These are phyloP conservation scores for Lentinus brumalis DNA, from an alignment of 768 basidiomycete species.

Conservation along the genomic window DNA sequence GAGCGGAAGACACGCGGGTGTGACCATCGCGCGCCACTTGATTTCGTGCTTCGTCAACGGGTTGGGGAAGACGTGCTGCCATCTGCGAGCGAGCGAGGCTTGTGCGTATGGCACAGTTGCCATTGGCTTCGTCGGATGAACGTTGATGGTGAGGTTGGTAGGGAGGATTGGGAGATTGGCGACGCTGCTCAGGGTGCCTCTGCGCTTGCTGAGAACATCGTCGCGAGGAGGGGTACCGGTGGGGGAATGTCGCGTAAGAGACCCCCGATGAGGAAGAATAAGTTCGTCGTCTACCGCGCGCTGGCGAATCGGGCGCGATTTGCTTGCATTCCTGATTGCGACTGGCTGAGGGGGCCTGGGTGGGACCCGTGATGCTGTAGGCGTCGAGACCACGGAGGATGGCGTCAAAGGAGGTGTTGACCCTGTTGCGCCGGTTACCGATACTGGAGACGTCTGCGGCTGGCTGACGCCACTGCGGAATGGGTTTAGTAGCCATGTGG, in stretches of 20 bases:
- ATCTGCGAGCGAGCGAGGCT: conserved; percentile 78
- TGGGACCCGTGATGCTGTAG: conserved; percentile 23
- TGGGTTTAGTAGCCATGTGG: conserved; percentile 80
- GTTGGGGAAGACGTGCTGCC: conserved; percentile 85
- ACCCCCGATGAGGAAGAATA: conserved; percentile 45
- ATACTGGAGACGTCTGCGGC: conserved; percentile 59
- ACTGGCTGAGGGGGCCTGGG: conserved; percentile 43
- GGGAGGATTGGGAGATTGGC: conserved; percentile 46
- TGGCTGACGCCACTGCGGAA: conserved; percentile 68
- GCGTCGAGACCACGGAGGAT: conserved; percentile 25
- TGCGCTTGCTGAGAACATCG: conserved; percentile 55
- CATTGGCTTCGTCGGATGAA: conserved; percentile 71
- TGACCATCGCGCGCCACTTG: conserved; percentile 88
- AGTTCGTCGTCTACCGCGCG: conserved; percentile 64
- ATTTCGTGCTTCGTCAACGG: conserved; percentile 79
- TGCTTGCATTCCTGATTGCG: conserved; percentile 33
- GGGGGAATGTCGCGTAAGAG: conserved; percentile 60
- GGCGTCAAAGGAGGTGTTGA: conserved; percentile 11
- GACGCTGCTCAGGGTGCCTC: conserved; percentile 45
- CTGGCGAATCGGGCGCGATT: conserved; percentile 47
- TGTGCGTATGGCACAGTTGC: conserved; percentile 60
- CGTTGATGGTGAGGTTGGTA: conserved; percentile 50
- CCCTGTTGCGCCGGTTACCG: conserved; percentile 37
- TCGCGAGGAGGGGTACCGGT: conserved; percentile 71
- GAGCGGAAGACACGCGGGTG: conserved; percentile 86